A percentile compares a stretch with the other conserved stretches of the same genome.
phyloP scores from a whole-genome alignment of 345 rosid genomes.

The Microcos paniculata region DNA sequence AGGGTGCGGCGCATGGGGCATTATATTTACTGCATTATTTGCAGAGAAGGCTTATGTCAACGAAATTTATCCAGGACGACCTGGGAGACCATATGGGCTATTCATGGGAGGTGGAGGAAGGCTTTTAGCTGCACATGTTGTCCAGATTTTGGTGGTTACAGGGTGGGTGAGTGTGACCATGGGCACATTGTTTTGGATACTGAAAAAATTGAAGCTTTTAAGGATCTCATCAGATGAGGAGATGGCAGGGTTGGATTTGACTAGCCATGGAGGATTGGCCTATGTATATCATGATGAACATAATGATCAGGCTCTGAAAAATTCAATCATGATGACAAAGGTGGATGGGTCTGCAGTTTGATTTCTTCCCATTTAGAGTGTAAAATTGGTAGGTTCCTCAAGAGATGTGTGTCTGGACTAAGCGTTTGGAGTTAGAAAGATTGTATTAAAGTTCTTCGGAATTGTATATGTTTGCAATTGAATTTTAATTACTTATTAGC shows the following conservation, averaged over 20 bases:
- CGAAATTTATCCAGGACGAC: slow-evolving; percentile 32
- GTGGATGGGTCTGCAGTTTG: slow-evolving; percentile 21
- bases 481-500: neutral
- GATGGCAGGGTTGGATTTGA: slow-evolving; percentile 54
- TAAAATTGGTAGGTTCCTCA: neutral
- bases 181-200: slow-evolving; percentile 46
- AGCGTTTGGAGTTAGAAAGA: neutral
- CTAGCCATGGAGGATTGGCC: slow-evolving; percentile 61
- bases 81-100: slow-evolving; percentile 33
- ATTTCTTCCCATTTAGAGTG: neutral
- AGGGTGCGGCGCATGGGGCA: slow-evolving; percentile 60
- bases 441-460: neutral
- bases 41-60: slow-evolving; percentile 38
- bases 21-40: slow-evolving; percentile 52
- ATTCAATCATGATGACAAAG: slow-evolving; percentile 37
- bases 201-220: slow-evolving; percentile 37
- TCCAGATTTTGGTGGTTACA: slow-evolving; percentile 32
- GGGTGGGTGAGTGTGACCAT: slow-evolving; percentile 47
- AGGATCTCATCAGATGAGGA: slow-evolving; percentile 56
- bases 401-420: neutral
- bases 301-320: slow-evolving; percentile 17
- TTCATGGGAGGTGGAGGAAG: slow-evolving; percentile 44
- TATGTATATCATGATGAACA: slow-evolving; percentile 37
- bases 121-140: slow-evolving; percentile 40
- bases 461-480: neutral